Base-by-base conservation (phyloP, 2,329 filamentous ascomycete species). In the Hymenoscyphus linearis region DNA sequence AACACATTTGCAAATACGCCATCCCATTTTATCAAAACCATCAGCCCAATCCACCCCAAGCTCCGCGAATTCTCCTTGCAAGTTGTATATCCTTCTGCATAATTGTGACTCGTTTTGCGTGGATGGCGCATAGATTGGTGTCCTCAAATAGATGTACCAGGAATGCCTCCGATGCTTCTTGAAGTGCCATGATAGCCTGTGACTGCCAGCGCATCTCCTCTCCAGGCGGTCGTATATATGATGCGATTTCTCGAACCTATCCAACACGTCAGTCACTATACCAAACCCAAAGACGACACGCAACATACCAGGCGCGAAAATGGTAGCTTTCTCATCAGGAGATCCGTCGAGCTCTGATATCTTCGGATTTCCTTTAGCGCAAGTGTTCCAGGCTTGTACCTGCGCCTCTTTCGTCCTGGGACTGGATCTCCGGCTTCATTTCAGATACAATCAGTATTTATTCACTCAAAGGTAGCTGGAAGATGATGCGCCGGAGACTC, bases 21-120 rank as follows among this genome's bases (percentile, higher is more conserved):
- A 50, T 10, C 18, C 44, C 7, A 22, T 26, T 22, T 3, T 12
- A 53, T n/a, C 25, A 34, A 40, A 5, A 18, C 36, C 31, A 83
- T 50, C 31, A 83, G 77, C 76, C 88, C 77, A 78, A 80, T 68
- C 88, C 89, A 54, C 86, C 89, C 89, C 89, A 93, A 53, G 87
- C 83, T 13, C 90, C 90, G 57, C 90, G 81, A 76, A 93, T 92
- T 67, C 90, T 79, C 70, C 90, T 80, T 22, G 93, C 93, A 63
- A 98, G 83, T 78, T 97, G 93, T 70, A 99, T 96, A 76, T 98
- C 95, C 79, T 96, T 96, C 76, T 95, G 92, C 90, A 96, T 93
- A 70, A 97, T 96, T 44, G 93, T 98, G 58, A 98, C 92, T 74
- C 93, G 84, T 80, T 96, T 97, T 64, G 93, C 95, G 77, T 98